phyloP scores from a whole-genome alignment of 805 yeast genomes.

The Nematodospora valgi region DNA sequence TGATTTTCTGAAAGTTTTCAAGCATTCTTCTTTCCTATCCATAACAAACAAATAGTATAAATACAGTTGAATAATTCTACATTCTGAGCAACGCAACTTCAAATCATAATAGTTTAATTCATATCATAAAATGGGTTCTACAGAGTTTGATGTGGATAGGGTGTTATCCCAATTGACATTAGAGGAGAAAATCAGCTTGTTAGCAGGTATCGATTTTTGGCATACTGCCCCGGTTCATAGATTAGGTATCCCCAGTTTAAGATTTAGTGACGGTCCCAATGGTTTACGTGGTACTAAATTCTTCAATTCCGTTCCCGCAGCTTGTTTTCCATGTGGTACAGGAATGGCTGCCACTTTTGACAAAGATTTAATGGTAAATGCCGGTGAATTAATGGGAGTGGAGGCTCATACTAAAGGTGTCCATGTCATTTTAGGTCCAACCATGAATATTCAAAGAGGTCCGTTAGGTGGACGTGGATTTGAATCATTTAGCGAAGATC shows the following conservation, averaged over 20 bases:
- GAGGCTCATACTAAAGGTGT: conserved; percentile 32
- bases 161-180: conserved; percentile 21
- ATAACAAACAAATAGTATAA: too few relatives aligned
- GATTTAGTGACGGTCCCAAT: conserved; percentile 38
- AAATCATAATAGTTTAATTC: neutral
- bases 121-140: too few relatives aligned
- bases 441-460: conserved; percentile 31
- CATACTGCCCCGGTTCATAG: conserved; percentile 42
- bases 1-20: too few relatives aligned
- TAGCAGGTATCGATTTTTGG: conserved; percentile 46
- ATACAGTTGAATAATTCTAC: too few relatives aligned
- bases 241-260: conserved; percentile 42
- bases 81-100: too few relatives aligned
- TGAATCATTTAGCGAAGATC: conserved; percentile 33
- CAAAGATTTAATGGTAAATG: conserved; percentile 21
- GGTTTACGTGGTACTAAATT: conserved; percentile 31
- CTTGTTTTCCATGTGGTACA: conserved; percentile 35
- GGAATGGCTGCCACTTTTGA: conserved; percentile 30
- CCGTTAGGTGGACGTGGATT: conserved; percentile 34
- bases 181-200: conserved; percentile 22
- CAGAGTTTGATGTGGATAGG: conserved; percentile 23
- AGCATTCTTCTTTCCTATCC: too few relatives aligned
- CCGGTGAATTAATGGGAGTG: conserved; percentile 29
- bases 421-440: conserved; percentile 29
- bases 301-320: conserved; percentile 25